Percentiles rank a stretch among this genome's conserved stretches.
Conservation (phyloP, 2,329 filamentous ascomycete genomes). For the Fusarium devonianum region DNA sequence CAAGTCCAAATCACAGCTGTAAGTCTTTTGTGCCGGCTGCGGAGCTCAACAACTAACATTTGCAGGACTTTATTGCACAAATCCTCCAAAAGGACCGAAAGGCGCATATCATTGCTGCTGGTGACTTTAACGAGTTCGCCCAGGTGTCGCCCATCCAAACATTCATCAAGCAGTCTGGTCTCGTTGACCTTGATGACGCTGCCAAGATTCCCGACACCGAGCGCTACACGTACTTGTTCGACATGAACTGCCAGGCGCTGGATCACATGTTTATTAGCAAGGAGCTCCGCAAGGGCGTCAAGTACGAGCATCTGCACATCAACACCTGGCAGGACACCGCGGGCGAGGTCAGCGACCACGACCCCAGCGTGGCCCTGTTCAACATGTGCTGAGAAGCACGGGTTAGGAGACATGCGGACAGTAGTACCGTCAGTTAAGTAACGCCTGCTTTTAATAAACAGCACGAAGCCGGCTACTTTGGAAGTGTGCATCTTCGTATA, state of each 20-base stretch:
- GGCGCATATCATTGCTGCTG: conserved; percentile 66
- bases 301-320: conserved; percentile 73
- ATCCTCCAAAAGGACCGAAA: conserved; percentile 64
- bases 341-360: conserved; percentile 70
- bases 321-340: conserved; percentile 70
- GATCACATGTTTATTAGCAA: conserved; percentile 74
- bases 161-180: conserved; percentile 61
- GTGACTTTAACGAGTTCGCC: conserved; percentile 77
- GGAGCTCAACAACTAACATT: background rate
- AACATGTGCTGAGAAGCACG: conserved; percentile 59
- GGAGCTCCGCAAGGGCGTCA: conserved; percentile 52
- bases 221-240: conserved; percentile 75
- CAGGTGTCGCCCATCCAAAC: conserved; percentile 65
- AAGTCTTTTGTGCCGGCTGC: conserved; percentile 39
- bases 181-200: conserved; percentile 69
- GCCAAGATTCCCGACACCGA: conserved; percentile 60
- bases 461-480: too few species aligned
- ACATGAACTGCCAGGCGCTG: conserved; percentile 73
- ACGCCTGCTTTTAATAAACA: too few species aligned
- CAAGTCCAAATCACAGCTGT: conserved; percentile 67
- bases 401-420: background rate
- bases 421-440: conserved; percentile 10
- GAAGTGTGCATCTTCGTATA: too few species aligned
- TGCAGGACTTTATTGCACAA: conserved; percentile 60
- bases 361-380: conserved; percentile 70